Percentiles rank a stretch among this genome's conserved stretches.
Evolutionary conservation across 208 protist genomes (phyloP).

Genomic region (Kentomonas sorsogonicus): DNA sequence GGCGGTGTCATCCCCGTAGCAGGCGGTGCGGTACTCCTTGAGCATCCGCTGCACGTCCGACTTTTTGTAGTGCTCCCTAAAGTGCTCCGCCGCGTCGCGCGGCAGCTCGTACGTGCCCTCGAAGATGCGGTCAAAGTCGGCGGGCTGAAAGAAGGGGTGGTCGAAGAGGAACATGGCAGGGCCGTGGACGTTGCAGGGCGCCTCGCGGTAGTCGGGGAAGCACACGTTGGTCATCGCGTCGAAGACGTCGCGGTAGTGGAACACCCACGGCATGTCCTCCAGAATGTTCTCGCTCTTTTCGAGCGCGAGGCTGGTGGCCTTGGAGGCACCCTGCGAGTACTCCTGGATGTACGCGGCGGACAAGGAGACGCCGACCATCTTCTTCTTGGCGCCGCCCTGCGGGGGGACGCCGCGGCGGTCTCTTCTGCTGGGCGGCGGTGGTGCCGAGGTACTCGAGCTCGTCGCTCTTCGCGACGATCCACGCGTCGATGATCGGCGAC

Average conservation of each 20-base stretch:
- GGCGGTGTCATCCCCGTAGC: constrained; percentile 29
- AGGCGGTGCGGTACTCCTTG: constrained; percentile 34
- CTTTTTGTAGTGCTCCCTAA: constrained; percentile 37
- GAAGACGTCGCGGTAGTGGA: constrained; percentile 59
- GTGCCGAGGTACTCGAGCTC: constrained; percentile 56
- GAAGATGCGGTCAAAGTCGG: constrained; percentile 51
- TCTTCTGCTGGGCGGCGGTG: constrained; percentile 21
- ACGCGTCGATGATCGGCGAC: constrained; percentile 41
- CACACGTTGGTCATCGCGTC: constrained; percentile 53
- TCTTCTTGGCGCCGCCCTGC: constrained; percentile 13
- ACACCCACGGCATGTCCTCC: constrained; percentile 50
- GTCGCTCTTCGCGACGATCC: constrained; percentile 53
- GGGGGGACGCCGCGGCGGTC: constrained; percentile 27
- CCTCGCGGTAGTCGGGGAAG: constrained; percentile 15
- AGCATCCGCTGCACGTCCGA: constrained; percentile 39
- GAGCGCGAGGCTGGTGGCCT: constrained; percentile 18
- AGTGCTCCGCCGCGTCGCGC: constrained; percentile 27
- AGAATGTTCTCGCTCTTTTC: constrained; percentile 31
- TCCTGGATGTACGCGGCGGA: constrained; percentile 40
- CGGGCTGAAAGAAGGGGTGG: constrained; percentile 57
- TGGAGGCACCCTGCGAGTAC: constrained; percentile 18
- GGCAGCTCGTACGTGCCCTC: constrained; percentile 51
- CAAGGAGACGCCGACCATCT: constrained; percentile 49
- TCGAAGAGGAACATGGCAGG: constrained; percentile 35
- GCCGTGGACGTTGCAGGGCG: constrained; percentile 33